Evolutionary conservation across 75 land plant species (phyloP), one percentile per base, ranked within the genome.

Genomic region (Larix kaempferi): DNA sequence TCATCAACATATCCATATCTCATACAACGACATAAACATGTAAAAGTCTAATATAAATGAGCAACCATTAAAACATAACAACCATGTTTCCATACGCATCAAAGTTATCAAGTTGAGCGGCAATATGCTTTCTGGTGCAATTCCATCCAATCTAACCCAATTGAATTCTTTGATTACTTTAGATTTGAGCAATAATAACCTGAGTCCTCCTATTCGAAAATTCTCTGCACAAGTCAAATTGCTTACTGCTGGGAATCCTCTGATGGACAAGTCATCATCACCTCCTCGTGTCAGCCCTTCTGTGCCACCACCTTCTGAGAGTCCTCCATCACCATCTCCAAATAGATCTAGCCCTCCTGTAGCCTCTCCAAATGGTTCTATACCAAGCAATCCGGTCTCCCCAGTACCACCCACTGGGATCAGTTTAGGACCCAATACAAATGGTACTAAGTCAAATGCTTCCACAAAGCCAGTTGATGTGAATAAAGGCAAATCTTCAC

Each of bases 191-290:
- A 54, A 78, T 39, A 88, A 89, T 75, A 86, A 94, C 58, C 52
- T 97, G 44, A 49, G 79, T 6, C 87, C 89, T 26, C 98, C 93
- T n/a, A 61, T 95, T 22, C 98, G 95, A 13, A 22, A 61, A 2
- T 98, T 98, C 67, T 49, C 83, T 26, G 59, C 6, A 2, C 19
- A 69, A 19, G 91, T 95, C 35, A 80, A 35, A 8, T 19, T 93
- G 22, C 37, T 74, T 56, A 19, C 74, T 37, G 81, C 65, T 65
- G 86, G 83, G 27, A 91, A 92, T 80, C 79, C 84, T 71, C 29
- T 83, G 3, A 63, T 91, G 21, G 69, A 57, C 5, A 21, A 21
- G 64, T 23, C 82, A 59, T n/a, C 21, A 19, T 3, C 62, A 59
- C 62, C 8, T n/a, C 19, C 62, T 19, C 62, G 19, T n/a, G 6